Evolutionary conservation across 768 basidiomycete genomes (phyloP).

Genomic region (Melanogaster broomeanus): DNA sequence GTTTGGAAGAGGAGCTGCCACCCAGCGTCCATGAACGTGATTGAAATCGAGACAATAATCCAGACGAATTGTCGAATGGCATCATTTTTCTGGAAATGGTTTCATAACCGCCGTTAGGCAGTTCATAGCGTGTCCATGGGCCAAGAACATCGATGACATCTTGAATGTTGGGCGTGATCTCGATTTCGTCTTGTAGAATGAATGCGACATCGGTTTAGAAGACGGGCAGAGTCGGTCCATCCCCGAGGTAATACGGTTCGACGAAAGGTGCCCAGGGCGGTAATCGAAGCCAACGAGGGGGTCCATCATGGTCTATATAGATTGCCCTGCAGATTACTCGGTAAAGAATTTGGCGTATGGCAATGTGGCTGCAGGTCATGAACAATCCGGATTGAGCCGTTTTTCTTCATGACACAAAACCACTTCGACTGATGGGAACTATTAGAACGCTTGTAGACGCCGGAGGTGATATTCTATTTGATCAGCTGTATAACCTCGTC

Average conservation of each 20-base stretch:
- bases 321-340: slow-evolving; percentile 9
- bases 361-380: slow-evolving; percentile 23
- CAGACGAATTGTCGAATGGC: slow-evolving; percentile 16
- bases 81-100: slow-evolving; percentile 9
- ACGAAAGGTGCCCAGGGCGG: slow-evolving; percentile 31
- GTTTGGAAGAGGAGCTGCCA: no score
- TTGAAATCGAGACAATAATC: slow-evolving; percentile 35
- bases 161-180: slow-evolving; percentile 35
- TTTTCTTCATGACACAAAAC: slow-evolving; percentile 40
- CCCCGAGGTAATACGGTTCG: slow-evolving; percentile 42
- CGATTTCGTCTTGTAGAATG: slow-evolving; percentile 42
- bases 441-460: slow-evolving; percentile 42
- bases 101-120: slow-evolving; percentile 6
- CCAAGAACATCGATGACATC: slow-evolving; percentile 43
- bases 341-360: slow-evolving; percentile 15
- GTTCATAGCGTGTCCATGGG: slow-evolving; percentile 34
- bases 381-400: slow-evolving; percentile 19
- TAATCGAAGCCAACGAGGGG: slow-evolving; percentile 1
- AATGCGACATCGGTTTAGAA: slow-evolving; percentile 42
- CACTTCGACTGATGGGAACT: slow-evolving; percentile 39
- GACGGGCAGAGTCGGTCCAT: slow-evolving; percentile 41
- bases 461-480: slow-evolving; percentile 36
- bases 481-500: slow-evolving; percentile 29
- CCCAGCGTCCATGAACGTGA: no score
- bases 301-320: slow-evolving; percentile 3